Evolutionary conservation across 176 grass and related monocot species (phyloP), one percentile per base, ranked within the genome.

Genomic region (Aegilops longissima): DNA sequence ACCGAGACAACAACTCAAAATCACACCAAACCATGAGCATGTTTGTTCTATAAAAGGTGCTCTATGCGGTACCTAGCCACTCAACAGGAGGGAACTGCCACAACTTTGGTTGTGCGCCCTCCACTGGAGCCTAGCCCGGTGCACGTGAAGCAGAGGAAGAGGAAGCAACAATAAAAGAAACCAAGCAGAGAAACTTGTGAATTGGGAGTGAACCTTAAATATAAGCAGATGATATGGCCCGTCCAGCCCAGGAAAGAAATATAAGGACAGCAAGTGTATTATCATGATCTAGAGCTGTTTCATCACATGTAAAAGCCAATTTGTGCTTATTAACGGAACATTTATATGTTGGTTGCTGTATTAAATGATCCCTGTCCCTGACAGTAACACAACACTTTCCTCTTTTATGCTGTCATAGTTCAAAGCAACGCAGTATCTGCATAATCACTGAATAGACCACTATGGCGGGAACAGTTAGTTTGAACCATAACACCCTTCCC

Each of bases 251-350:
- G 12, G 70, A 45, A 47, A 47, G n/a, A 73, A 73, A 73, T 45
- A 73, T 45, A 73, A 72, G 42, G 38, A 23, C 39, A 73, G n/a
- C 39, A 73, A 47, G 21, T 73, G 17, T 59, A 62, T 2, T 76
- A 8, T 54, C 39, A 79, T 23, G n/a, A 51, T 21, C 64, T 83
- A 34, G 30, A 82, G 59, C 62, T 81, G 21, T 34, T 85, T 45
- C 47, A 10, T 86, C 30, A 66, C 20, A 36, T 29, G 24, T 47
- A 85, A n/a, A 85, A 47, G 47, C 30, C 49, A 89, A 61, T 36
- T 72, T 58, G 21, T 12, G 1, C 47, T 42, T 59, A 56, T 59
- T 34, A 13, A 70, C 11, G 4, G 40, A 81, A 56, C 73, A 24
- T n/a, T 2, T 73, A 44, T 13, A 38, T 5, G 72, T 18, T 42